Evolutionary conservation across 2,329 filamentous ascomycete genomes (phyloP).

Genomic region (Alternaria alternata): DNA sequence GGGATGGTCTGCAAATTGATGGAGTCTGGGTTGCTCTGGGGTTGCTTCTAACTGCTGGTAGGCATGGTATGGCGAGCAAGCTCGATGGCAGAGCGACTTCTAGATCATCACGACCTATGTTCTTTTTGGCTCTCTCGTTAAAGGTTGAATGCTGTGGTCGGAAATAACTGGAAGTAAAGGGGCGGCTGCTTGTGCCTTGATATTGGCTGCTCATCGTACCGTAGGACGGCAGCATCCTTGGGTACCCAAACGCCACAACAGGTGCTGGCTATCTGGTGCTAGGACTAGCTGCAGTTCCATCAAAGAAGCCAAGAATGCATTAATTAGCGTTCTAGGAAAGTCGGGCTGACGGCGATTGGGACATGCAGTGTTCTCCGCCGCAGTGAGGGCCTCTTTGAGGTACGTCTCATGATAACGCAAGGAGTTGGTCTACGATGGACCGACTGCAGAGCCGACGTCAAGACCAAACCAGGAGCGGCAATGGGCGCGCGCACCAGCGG

Average conservation of each 20-base stretch:
- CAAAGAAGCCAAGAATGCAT: conserved; percentile 1
- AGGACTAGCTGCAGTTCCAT: conserved; percentile 6
- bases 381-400: not conserved
- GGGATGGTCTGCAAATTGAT: not conserved
- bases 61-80: not conserved
- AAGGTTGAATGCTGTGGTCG: not conserved
- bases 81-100: not conserved
- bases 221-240: not conserved
- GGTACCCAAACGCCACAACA: not conserved
- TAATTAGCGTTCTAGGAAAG: not conserved
- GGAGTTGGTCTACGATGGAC: conserved; percentile 1
- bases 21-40: not conserved
- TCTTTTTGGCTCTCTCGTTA: not conserved
- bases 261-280: conserved; percentile 2
- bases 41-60: not conserved
- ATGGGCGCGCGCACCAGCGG: conserved; percentile 3
- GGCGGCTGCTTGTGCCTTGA: not conserved
- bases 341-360: not conserved
- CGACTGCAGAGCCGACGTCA: not conserved
- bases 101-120: not conserved
- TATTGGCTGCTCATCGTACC: not conserved
- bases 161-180: not conserved
- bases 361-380: not conserved
- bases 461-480: conserved; percentile 7
- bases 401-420: not conserved